Conservation (phyloP, 2,329 filamentous ascomycete genomes). For the Phialocephala sp. region DNA sequence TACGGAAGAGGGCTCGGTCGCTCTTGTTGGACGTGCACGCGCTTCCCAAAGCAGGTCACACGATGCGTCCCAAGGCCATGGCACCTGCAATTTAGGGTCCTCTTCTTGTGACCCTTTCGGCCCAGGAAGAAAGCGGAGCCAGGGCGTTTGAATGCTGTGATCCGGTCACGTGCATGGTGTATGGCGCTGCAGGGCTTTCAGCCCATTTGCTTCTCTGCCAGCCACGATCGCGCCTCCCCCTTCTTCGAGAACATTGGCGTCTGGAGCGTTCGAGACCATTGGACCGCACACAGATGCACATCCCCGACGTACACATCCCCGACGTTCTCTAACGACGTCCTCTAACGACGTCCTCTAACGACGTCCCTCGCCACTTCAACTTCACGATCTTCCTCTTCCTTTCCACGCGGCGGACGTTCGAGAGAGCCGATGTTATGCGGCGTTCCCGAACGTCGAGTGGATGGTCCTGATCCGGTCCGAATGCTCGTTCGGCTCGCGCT, state of each 20-base stretch:
- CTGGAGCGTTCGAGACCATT: neutral
- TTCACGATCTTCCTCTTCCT: neutral
- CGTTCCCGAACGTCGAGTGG: neutral
- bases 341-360: neutral
- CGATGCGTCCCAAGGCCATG: neutral
- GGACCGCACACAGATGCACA: neutral
- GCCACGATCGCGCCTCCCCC: neutral
- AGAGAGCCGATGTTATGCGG: neutral
- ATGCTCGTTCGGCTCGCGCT: neutral
- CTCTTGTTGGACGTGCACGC: neutral
- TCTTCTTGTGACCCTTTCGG: neutral
- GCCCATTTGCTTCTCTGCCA: slow-evolving; percentile 6
- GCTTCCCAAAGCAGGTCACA: neutral
- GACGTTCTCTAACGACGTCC: too few relatives aligned
- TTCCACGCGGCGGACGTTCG: neutral
- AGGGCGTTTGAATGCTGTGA: neutral
- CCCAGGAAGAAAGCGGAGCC: neutral
- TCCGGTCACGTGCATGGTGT: neutral
- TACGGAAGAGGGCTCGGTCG: neutral
- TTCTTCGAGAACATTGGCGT: slow-evolving; percentile 7
- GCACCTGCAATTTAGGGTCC: neutral
- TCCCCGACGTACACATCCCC: neutral
- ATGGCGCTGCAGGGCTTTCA: neutral
- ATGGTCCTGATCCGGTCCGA: neutral
- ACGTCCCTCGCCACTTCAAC: neutral